Conservation (phyloP, 2,329 filamentous ascomycete species). For the Penicillium sp. region DNA sequence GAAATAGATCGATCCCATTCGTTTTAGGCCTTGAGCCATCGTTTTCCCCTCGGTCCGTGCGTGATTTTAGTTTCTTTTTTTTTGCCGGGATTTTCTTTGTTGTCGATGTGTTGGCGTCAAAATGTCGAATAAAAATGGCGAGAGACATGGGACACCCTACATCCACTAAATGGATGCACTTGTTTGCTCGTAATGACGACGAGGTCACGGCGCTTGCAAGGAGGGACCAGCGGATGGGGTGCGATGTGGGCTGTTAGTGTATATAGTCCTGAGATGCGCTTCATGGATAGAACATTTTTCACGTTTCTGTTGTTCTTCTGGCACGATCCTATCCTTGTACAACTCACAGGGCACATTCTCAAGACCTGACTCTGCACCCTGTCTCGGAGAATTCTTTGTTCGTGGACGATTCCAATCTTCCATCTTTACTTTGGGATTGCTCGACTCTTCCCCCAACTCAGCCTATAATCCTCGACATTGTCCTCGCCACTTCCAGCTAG, state of each 20-base stretch:
- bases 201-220: not conserved
- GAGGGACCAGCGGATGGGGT: not conserved
- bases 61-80: not conserved
- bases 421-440: not conserved
- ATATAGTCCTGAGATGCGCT: not conserved
- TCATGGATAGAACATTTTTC: not conserved
- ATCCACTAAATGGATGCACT: too few relatives aligned
- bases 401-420: not conserved
- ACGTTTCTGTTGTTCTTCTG: not conserved
- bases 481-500: not conserved
- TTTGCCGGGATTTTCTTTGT: not conserved
- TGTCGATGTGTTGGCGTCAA: slow-evolving; percentile 1
- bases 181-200: not conserved
- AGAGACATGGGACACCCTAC: slow-evolving; percentile 2
- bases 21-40: too few relatives aligned
- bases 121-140: not conserved
- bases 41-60: slow-evolving; percentile 22
- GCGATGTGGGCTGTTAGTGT: not conserved
- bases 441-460: not conserved
- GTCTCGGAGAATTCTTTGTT: not conserved
- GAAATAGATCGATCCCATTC: slow-evolving; percentile 25
- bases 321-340: not conserved
- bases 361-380: not conserved
- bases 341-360: not conserved
- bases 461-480: not conserved